Evolutionary conservation across 1,284 basidiomycete species (phyloP).

Genomic region (Laetiporus sulphureus): DNA sequence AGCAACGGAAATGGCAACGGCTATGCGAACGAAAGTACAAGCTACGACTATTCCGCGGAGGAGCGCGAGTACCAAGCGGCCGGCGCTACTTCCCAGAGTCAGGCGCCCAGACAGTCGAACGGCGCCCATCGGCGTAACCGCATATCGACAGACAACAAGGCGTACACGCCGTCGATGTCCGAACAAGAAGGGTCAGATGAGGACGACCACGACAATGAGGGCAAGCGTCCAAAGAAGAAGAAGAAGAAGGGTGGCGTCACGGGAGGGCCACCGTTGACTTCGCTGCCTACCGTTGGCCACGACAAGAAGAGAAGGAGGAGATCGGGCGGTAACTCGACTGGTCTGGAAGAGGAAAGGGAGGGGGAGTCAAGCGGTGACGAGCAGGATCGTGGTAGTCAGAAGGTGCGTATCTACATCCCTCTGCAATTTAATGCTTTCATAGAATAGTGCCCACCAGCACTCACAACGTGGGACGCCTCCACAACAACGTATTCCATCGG

Average conservation of each 20-base stretch:
- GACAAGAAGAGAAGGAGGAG: conserved; percentile 45
- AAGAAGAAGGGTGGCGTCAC: conserved; percentile 46
- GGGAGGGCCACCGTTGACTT: conserved; percentile 51
- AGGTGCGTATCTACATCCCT: conserved; percentile 18
- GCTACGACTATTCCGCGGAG: conserved; percentile 74
- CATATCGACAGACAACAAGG: conserved; percentile 71
- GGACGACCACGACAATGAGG: conserved; percentile 48
- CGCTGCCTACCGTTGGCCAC: conserved; percentile 55
- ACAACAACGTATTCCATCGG: conserved; percentile 19
- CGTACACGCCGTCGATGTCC: conserved; percentile 60
- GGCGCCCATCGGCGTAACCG: conserved; percentile 44
- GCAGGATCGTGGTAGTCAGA: conserved; percentile 22
- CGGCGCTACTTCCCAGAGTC: conserved; percentile 27
- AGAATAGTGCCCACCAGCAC: conserved; percentile 5
- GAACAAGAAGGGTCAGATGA: conserved; percentile 58
- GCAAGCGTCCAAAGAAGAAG: conserved; percentile 40
- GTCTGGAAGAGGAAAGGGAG: conserved; percentile 32
- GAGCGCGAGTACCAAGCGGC: conserved; percentile 46
- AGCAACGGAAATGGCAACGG: conserved; percentile 29
- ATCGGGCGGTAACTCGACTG: conserved; percentile 25
- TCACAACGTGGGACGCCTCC: conserved; percentile 16
- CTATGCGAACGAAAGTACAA: conserved; percentile 37
- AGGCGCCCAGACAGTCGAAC: conserved; percentile 18
- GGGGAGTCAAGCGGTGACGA: conserved; percentile 45
- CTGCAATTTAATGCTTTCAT: background rate